phyloP scores from a whole-genome alignment of 2,329 filamentous ascomycete species.

The Colletotrichum limetticola region DNA sequence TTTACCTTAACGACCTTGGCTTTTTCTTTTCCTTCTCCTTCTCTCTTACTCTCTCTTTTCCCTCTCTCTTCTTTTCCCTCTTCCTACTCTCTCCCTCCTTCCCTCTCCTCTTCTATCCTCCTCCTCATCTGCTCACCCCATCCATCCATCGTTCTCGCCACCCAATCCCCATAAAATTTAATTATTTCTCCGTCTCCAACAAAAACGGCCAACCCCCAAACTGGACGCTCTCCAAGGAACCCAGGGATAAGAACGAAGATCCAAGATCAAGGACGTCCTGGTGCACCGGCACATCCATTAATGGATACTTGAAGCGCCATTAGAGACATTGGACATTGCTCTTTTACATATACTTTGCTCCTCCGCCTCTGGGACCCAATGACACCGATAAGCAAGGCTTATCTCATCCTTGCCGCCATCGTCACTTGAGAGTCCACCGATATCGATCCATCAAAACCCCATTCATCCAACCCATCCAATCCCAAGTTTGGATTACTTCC shows the following conservation, averaged over 20 bases:
- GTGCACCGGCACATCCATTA: constrained; percentile 10
- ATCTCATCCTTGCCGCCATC: constrained; percentile 65
- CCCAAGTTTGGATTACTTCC: constrained; percentile 31
- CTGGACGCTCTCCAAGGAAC: no score
- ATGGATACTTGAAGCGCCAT: constrained; percentile 14
- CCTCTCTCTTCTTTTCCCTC: constrained; percentile 8
- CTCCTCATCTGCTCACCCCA: constrained; percentile 13
- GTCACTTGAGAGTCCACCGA: constrained; percentile 57
- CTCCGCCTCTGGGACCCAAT: constrained; percentile 50
- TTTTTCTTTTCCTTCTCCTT: not conserved
- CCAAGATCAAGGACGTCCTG: constrained; percentile 5
- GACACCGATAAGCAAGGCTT: constrained; percentile 68
- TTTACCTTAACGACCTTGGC: constrained; percentile 25
- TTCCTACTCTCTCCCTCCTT: not conserved
- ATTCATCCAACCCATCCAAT: constrained; percentile 27
- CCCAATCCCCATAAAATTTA: not conserved
- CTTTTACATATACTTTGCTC: constrained; percentile 32
- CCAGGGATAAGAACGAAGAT: not conserved
- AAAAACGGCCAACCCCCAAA: not conserved
- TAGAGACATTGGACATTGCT: constrained; percentile 27
- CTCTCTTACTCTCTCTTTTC: constrained; percentile 13
- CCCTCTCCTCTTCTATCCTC: constrained; percentile 9
- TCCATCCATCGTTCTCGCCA: constrained; percentile 29
- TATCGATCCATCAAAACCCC: constrained; percentile 30
- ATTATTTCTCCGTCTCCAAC: constrained; percentile 7